Base-by-base conservation (phyloP, 2,329 filamentous ascomycete species). In the Parasarocladium wereldwijsianum region DNA sequence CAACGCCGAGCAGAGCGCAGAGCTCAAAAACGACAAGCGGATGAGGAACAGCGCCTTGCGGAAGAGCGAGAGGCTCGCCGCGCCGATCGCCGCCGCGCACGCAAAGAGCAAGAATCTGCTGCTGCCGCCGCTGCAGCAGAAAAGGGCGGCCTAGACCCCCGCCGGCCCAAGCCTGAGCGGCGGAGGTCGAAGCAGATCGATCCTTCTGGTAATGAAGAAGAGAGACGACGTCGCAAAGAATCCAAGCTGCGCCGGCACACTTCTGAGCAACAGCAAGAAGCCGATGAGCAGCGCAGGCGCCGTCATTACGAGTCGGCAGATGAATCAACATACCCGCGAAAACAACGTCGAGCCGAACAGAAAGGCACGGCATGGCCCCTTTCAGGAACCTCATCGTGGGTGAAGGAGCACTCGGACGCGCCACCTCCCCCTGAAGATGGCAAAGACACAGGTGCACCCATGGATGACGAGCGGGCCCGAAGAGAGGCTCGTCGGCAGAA, bases 301-400 rank as follows among this genome's bases (percentile, higher is more conserved):
- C 38, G 40, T 10, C 43, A 50, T 3, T 46, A 43, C 4, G 58
- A 59, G 20, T 55, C 55, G 0, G 59, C 54, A 2, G 57, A 64
- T 14, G 57, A 63, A 18, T 59, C 57, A 24, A 52, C 56, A 26
- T 60, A 64, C 35, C 47, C 58, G 9, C 55, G 58, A 39, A 51
- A 52, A 43, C 43, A 51, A 28, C 50, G 53, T 10, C 49, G 45
- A 10, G 46, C 51, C 17, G 57, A 46, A 15, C 45, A 50, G 23
- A 41, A 52, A 19, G 40, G 34, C 6, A 37, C 58, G 7, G 55
- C 55, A 8, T 76, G 71, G 71, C 70, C 71, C 12, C 66, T 74
- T 43, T 73, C 66, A 6, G 70, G 71, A 16, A 76, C 70, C 0
- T 70, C 66, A 7, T 75, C 69, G 0, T 76, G 72, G 72, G 70